Evolutionary conservation across 1,284 basidiomycete genomes (phyloP), one percentile per base, ranked within the genome.

Genomic region (Cutaneotrichosporon dermatis): DNA sequence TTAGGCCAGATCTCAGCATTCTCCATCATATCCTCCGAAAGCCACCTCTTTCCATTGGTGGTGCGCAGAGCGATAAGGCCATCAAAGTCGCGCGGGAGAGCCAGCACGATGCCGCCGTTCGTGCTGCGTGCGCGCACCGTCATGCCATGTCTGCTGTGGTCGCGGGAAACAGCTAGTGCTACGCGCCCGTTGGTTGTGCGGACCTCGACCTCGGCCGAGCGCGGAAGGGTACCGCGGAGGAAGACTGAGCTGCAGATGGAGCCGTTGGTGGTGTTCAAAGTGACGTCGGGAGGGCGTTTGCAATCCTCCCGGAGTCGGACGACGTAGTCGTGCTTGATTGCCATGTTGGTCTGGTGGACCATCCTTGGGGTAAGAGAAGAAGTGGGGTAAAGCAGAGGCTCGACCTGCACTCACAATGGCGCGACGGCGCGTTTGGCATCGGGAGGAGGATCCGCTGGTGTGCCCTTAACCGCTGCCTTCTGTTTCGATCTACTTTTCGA

Each of bases 51-150:
- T 16, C 46, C 55, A 37, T 56, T 42, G 13, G 46, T 41, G 2
- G 39, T 34, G 33, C 46, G 46, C 39, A 56, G 37, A 12, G 40
- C n/a, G 4, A 56, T 13, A 5, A 56, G 33, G 33, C 55, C 55
- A 10, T 56, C 55, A 56, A 56, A 56, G 55, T 56, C 55, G 16
- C 40, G 16, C 34, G 55, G 55, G 13, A 56, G 9, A 9, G 5
- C 8, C n/a, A 36, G 6, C 16, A 4, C 15, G 25, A 55, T 12
- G 35, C 7, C 33, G 8, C 55, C 55, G 40, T 56, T 56, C 16
- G 36, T 43, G n/a, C 39, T 40, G 8, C 13, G 36, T 4, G 37
- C 39, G 37, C 13, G 13, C 13, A 36, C 40, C 25, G 25, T 25
- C 25, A 25, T 25, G 25, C 25, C 25, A 25, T 25, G n/a, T 41